Conservation (phyloP, 768 basidiomycete species). For the Cystofilobasidium bisporidii region DNA sequence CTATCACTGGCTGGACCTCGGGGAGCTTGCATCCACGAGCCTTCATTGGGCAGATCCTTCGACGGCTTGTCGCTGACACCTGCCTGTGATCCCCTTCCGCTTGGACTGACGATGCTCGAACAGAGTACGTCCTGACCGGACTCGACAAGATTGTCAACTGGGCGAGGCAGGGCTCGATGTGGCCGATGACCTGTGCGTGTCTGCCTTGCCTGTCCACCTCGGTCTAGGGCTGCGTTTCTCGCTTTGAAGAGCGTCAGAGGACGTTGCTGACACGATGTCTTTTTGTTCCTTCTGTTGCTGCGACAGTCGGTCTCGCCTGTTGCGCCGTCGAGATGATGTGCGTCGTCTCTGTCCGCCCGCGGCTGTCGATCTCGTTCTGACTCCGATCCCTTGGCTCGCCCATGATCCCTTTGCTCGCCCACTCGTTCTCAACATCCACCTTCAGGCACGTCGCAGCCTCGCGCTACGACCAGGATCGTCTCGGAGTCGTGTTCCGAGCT, state of each 20-base stretch:
- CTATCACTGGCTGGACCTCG: too few relatives aligned
- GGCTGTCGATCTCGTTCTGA: neutral
- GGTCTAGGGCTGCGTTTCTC: too few relatives aligned
- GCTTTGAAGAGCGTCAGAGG: too few relatives aligned
- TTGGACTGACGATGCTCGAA: too few relatives aligned
- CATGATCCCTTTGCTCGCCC: too few relatives aligned
- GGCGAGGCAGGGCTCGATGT: constrained; percentile 95
- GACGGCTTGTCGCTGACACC: too few relatives aligned
- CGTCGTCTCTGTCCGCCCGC: neutral
- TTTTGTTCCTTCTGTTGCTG: neutral
- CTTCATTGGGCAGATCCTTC: neutral
- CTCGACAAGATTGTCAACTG: constrained; percentile 95
- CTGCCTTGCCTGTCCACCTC: too few relatives aligned
- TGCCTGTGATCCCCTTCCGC: too few relatives aligned
- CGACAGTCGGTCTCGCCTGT: constrained; percentile 72
- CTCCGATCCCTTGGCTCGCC: constrained; percentile 37
- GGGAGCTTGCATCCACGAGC: too few relatives aligned
- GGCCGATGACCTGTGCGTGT: constrained; percentile 81
- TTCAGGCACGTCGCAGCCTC: constrained; percentile 99
- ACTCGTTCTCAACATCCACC: neutral
- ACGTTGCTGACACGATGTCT: neutral
- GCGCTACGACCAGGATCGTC: constrained; percentile 93
- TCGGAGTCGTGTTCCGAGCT: constrained; percentile 98
- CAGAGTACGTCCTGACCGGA: constrained; percentile 93
- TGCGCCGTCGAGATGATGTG: constrained; percentile 75